Evolutionary conservation across 2,329 filamentous ascomycete species (phyloP).

Genomic region (Colletotrichum sp.): DNA sequence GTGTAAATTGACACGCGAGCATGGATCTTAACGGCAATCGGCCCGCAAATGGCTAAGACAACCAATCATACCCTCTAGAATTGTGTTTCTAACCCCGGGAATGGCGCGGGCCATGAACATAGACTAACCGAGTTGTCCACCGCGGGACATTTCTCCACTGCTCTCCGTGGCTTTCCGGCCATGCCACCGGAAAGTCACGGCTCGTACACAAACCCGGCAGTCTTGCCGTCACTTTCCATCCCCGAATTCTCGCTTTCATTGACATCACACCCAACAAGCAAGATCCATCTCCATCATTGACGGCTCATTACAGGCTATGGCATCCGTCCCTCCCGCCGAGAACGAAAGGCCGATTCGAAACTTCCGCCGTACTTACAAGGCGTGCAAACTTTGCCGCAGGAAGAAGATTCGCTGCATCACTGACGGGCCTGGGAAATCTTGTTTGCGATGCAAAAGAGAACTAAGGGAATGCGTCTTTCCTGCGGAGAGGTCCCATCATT

Average conservation of each 20-base stretch:
- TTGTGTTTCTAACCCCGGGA: neutral
- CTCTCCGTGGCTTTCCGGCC: neutral
- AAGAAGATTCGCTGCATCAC: neutral
- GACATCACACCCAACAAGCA: neutral
- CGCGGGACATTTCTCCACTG: neutral
- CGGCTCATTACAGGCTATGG: neutral
- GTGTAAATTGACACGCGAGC: neutral
- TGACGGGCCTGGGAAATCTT: neutral
- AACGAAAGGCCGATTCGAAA: neutral
- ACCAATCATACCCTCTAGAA: no score
- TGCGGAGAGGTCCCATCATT: neutral
- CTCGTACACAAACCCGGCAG: neutral
- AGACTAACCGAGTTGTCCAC: no score
- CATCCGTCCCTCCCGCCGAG: neutral
- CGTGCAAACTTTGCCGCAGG: neutral
- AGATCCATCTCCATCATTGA: neutral
- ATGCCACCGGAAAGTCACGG: neutral
- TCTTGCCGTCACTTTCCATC: neutral
- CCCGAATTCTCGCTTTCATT: neutral
- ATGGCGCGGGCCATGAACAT: neutral
- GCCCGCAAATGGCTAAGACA: neutral
- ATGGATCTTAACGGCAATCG: neutral
- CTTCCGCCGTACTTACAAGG: neutral
- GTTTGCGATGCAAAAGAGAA: neutral
- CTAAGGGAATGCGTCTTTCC: neutral